phyloP scores from a whole-genome alignment of 352 stramenopile genomes.

The Globisporangium rhizosaccharum region DNA sequence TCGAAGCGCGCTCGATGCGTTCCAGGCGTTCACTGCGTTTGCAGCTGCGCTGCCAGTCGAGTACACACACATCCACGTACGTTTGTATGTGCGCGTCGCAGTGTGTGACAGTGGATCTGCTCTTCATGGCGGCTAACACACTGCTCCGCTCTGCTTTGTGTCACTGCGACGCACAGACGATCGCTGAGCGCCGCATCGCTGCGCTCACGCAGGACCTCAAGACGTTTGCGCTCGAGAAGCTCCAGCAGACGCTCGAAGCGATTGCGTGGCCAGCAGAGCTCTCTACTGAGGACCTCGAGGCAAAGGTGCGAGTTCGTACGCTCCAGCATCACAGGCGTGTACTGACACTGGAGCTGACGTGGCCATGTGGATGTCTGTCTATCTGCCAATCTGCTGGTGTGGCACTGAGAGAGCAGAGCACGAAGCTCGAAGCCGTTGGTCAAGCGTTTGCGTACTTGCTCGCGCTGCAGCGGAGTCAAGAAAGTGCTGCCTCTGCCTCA shows the following conservation, averaged over 20 bases:
- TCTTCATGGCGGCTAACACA: background rate
- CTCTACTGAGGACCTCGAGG: conserved; percentile 21
- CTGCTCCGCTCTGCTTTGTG: background rate
- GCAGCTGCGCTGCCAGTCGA: conserved; percentile 32
- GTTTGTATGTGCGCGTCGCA: conserved; percentile 8
- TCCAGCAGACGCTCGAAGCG: conserved; percentile 33
- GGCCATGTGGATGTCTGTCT: background rate
- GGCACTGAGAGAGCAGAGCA: background rate
- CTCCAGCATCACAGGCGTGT: background rate
- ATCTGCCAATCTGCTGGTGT: background rate
- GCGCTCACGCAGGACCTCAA: conserved; percentile 45
- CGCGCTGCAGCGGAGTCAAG: conserved; percentile 44
- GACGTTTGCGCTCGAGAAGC: conserved; percentile 44
- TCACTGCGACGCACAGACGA: conserved; percentile 18
- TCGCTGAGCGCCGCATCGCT: conserved; percentile 38
- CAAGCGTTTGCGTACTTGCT: conserved; percentile 49
- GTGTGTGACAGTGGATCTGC: background rate
- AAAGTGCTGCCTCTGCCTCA: background rate
- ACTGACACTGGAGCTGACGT: background rate
- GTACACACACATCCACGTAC: conserved; percentile 42
- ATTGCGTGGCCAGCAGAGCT: conserved; percentile 46
- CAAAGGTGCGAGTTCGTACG: conserved; percentile 20
- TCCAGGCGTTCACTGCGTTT: conserved; percentile 32
- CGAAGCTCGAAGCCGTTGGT: conserved; percentile 24
- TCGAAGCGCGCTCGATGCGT: conserved; percentile 34